phyloP scores from a whole-genome alignment of 441 rosid genomes.

The Populus trichocarpa region DNA sequence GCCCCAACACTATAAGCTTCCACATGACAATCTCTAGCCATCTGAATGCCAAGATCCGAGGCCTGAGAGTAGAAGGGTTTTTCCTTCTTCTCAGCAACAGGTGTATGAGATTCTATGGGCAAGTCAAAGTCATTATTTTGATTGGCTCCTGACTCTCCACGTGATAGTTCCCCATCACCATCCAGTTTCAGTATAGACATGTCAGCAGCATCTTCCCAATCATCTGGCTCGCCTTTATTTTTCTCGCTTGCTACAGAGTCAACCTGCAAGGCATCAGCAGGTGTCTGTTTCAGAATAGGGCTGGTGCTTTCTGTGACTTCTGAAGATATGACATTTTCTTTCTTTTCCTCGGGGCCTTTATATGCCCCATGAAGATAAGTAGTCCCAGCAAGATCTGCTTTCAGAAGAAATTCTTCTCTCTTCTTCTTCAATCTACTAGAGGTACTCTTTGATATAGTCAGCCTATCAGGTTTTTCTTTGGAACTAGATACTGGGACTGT shows the following conservation, averaged over 20 bases:
- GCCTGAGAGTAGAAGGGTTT: slow-evolving; percentile 66
- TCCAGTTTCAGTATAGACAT: slow-evolving; percentile 76
- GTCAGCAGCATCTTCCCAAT: slow-evolving; percentile 98
- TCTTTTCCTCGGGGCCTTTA: slow-evolving; percentile 88
- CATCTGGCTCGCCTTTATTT: slow-evolving; percentile 72
- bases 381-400: slow-evolving; percentile 91
- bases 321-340: slow-evolving; percentile 33
- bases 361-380: slow-evolving; percentile 82
- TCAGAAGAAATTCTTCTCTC: slow-evolving; percentile 64
- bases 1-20: slow-evolving; percentile 42
- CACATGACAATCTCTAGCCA: slow-evolving; percentile 51
- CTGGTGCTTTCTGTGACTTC: slow-evolving; percentile 30
- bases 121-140: slow-evolving; percentile 45
- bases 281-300: slow-evolving; percentile 36
- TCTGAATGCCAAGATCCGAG: slow-evolving; percentile 56
- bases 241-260: slow-evolving; percentile 35
- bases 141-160: slow-evolving; percentile 40
- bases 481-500: slow-evolving; percentile 26
- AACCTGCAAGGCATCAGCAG: slow-evolving; percentile 28
- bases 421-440: slow-evolving; percentile 49
- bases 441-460: slow-evolving; percentile 43
- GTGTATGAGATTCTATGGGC: slow-evolving; percentile 34
- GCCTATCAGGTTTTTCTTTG: slow-evolving; percentile 54
- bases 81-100: slow-evolving; percentile 45
- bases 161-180: slow-evolving; percentile 29